Evolutionary conservation across 2,329 filamentous ascomycete species (phyloP).

Genomic region (Zasmidium cellare): DNA sequence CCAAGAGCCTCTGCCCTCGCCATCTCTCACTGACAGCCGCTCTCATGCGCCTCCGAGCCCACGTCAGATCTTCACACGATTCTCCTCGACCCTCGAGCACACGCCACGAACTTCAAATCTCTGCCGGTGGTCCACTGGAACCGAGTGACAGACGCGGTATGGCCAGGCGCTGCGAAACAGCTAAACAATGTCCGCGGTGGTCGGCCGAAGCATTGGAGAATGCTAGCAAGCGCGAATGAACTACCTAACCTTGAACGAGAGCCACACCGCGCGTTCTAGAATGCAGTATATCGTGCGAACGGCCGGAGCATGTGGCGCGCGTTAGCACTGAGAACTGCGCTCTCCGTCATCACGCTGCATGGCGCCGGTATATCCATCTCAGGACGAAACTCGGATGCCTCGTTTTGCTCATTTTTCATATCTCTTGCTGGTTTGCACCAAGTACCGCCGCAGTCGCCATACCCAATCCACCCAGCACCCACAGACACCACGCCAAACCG

Average conservation of each 20-base stretch:
- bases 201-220: not conserved
- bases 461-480: slow-evolving; percentile 15
- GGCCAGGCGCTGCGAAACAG: not conserved
- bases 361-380: not conserved
- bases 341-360: not conserved
- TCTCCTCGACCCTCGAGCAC: not conserved
- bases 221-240: not conserved
- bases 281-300: not conserved
- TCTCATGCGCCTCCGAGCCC: not conserved
- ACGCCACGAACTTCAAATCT: not conserved
- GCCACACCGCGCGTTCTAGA: not conserved
- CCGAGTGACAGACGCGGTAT: not conserved
- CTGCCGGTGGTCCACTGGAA: not conserved
- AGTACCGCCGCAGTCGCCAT: slow-evolving; percentile 16
- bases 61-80: not conserved
- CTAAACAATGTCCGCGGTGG: not conserved
- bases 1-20: not conserved
- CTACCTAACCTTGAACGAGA: not conserved
- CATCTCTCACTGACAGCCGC: not conserved
- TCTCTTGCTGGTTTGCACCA: slow-evolving; percentile 6
- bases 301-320: not conserved
- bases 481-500: slow-evolving; percentile 11
- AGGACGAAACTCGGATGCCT: not conserved
- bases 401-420: slow-evolving; percentile 1
- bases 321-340: not conserved